Evolutionary conservation across 441 rosid genomes (phyloP), one percentile per base, ranked within the genome.

Genomic region (Arabidopsis lyrata): DNA sequence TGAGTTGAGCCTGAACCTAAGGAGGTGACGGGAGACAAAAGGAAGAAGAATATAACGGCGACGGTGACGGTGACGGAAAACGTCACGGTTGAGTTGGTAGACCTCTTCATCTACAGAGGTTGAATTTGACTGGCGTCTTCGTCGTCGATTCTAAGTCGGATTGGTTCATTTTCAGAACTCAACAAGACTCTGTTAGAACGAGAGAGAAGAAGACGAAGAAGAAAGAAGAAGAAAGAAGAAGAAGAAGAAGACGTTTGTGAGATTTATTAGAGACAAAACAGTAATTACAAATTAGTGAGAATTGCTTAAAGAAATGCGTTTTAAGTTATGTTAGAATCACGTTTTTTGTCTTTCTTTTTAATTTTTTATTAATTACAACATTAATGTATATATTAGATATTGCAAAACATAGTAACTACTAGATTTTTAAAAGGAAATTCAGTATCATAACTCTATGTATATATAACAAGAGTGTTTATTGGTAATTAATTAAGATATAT

Each of bases 1-100:
- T 85, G 18, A 16, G 97, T 90, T 54, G 95, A 86, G 72, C 86
- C 89, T 13, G 90, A 86, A 47, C 96, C 99, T 67, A 92, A 77
- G 38, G 90, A 91, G 78, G 79, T 49, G 58, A 71, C 31, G n/a
- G 47, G 70, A 7, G 38, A 36, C 3, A 79, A 76, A 8, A 66
- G 78, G 22, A 77, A 50, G 60, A 63, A 53, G 60, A 63, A 53
- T 52, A 72, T 5, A 7, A 81, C 31, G 52, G 76, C 9, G 59
- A 83, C 10, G 62, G 80, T 14, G 50, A 78, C 72, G 74, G 76
- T 15, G 61, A 78, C 74, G 73, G 76, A 20, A 35, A 44, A 73
- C 70, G 77, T 22, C 74, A 80, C 58, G 78, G 70, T 48, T 61
- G 75, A 15, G 12, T 31, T 34, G 32, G 36, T 49, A n/a, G 12